Evolutionary conservation across 139 green algal genomes (phyloP), one percentile per base, ranked within the genome.

Genomic region (Mesotaenium endlicherianum): DNA sequence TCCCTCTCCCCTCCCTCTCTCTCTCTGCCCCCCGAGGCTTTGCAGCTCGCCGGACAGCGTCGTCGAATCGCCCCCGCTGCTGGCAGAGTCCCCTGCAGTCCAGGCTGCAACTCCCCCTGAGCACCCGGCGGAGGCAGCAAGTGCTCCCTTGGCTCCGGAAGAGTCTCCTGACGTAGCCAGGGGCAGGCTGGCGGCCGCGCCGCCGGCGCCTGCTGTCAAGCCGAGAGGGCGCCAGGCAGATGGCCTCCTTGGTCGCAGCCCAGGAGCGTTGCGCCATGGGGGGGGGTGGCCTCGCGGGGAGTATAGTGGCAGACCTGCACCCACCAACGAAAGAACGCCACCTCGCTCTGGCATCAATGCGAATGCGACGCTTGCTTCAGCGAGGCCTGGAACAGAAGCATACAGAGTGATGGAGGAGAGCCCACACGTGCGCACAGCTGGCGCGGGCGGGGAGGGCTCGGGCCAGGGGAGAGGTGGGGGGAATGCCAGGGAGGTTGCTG

Each of bases 1-100:
- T n/a, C n/a, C n/a, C n/a, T n/a, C n/a, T n/a, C n/a, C n/a, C n/a
- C n/a, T n/a, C n/a, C n/a, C n/a, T n/a, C n/a, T 64, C 26, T 64
- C 53, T 34, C 20, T 64, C 53, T 64, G 53, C 26, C 26, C 53
- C 26, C 53, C 36, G 8, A 8, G 41, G 60, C 43, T 6, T n/a
- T 72, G 8, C 60, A 72, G 60, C 43, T 72, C 60, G 41, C 60
- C 60, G 20, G 60, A 72, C 11, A 72, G 60, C 43, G 8, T 72
- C 8, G 60, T 72, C 36, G 60, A 72, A 14, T 72, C 60, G 5
- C 60, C 60, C 43, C 60, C 60, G 8, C 6, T 14, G 6, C 6
- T 11, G 41, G 8, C 60, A 72, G 60, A 72, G 11, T 14, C 60
- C 6, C 8, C 60, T 72, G 11, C 6, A 64, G 50, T 64, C 26